Conservation (phyloP, 1,284 basidiomycete species). For the Tilletia walkeri region DNA sequence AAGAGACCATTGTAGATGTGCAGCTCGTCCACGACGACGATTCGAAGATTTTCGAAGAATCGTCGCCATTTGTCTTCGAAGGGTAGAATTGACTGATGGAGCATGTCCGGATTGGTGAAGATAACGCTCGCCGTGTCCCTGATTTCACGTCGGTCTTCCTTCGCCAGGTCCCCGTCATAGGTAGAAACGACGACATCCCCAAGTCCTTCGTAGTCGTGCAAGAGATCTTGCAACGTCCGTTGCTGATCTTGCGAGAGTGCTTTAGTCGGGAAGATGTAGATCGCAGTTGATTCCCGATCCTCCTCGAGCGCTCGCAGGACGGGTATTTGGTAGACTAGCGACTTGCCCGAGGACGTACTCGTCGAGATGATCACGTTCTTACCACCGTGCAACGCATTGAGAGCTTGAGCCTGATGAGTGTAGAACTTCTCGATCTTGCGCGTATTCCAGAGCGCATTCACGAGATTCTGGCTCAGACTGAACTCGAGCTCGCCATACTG, state of each 20-base stretch:
- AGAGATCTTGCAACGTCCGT: slow-evolving; percentile 57
- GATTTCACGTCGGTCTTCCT: slow-evolving; percentile 60
- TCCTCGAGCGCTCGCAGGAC: slow-evolving; percentile 69
- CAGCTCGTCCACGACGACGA: slow-evolving; percentile 79
- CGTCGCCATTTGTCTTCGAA: slow-evolving; percentile 80
- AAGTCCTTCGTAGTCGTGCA: slow-evolving; percentile 67
- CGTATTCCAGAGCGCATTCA: slow-evolving; percentile 65
- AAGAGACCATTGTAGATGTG: slow-evolving; percentile 67
- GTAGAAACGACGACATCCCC: slow-evolving; percentile 69
- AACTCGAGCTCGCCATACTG: slow-evolving; percentile 37
- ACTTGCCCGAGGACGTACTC: slow-evolving; percentile 86
- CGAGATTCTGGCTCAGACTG: slow-evolving; percentile 58
- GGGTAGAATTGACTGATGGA: slow-evolving; percentile 80
- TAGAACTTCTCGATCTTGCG: slow-evolving; percentile 71
- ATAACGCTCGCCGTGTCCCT: slow-evolving; percentile 58
- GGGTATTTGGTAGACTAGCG: slow-evolving; percentile 74
- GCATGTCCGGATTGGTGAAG: slow-evolving; percentile 69
- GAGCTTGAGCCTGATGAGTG: slow-evolving; percentile 74
- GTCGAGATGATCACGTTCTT: slow-evolving; percentile 84
- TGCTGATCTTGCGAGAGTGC: slow-evolving; percentile 87
- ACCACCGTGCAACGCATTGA: slow-evolving; percentile 66
- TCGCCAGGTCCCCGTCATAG: slow-evolving; percentile 84
- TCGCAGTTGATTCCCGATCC: slow-evolving; percentile 67
- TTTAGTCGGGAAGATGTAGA: slow-evolving; percentile 90
- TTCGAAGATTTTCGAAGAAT: slow-evolving; percentile 68